These are phyloP conservation scores for Arthroderma sp. DNA, from an alignment of 2,329 filamentous ascomycete genomes.

Conservation along the genomic window DNA sequence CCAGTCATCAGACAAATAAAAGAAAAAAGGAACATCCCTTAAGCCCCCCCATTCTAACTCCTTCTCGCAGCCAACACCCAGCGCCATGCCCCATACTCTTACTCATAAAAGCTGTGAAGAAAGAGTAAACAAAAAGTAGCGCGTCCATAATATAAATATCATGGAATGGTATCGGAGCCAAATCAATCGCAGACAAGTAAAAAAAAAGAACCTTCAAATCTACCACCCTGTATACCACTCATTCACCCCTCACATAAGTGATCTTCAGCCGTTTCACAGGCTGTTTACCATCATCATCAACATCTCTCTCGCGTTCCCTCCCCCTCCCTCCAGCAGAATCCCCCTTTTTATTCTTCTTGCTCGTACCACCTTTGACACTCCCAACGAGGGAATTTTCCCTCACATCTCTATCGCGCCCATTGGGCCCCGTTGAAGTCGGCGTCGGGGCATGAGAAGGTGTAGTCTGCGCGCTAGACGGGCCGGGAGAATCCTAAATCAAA, in stretches of 20 bases:
- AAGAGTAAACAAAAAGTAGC: no score
- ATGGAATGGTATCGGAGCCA: background rate
- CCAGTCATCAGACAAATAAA: no score
- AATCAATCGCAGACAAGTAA: background rate
- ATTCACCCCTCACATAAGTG: slow-evolving; percentile 28
- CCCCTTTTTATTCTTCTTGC: slow-evolving; percentile 31
- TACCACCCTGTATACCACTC: background rate
- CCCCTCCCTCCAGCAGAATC: slow-evolving; percentile 10
- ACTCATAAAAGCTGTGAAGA: no score
- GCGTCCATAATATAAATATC: no score
- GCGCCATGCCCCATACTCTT: no score
- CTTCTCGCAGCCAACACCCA: no score
- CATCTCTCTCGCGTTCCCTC: slow-evolving; percentile 21
- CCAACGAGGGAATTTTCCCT: slow-evolving; percentile 13
- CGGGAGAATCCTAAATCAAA: slow-evolving; percentile 26
- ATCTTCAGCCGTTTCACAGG: slow-evolving; percentile 33
- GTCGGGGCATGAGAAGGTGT: slow-evolving; percentile 36
- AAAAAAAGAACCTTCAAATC: background rate
- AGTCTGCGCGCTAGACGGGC: slow-evolving; percentile 32
- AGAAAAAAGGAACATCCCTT: no score
- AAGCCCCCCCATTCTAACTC: no score
- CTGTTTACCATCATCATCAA: slow-evolving; percentile 24
- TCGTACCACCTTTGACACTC: slow-evolving; percentile 24
- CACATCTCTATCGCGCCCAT: slow-evolving; percentile 12
- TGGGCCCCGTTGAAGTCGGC: slow-evolving; percentile 26